A percentile compares a stretch with the other conserved stretches of the same genome.
Conservation (phyloP, 768 basidiomycete species). For the Boletus barrowsii region DNA sequence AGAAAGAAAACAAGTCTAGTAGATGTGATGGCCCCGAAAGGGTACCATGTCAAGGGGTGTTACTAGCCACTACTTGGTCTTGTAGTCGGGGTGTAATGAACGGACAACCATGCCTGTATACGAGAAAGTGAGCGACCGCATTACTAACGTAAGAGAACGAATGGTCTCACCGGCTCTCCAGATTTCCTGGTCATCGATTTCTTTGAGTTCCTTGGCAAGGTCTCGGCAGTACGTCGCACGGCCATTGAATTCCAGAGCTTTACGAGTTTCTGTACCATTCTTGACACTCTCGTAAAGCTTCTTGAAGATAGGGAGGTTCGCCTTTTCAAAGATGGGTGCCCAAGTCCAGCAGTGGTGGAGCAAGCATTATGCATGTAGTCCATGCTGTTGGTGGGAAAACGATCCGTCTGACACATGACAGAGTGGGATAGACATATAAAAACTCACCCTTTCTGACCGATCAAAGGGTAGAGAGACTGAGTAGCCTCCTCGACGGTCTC, state of each 20-base stretch:
- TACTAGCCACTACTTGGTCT: constrained; percentile 45
- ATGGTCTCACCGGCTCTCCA: constrained; percentile 80
- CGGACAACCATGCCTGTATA: constrained; percentile 80
- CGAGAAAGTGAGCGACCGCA: constrained; percentile 5
- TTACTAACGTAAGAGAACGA: background rate
- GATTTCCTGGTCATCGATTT: constrained; percentile 98
- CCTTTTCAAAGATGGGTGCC: constrained; percentile 94
- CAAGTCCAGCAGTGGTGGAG: constrained; percentile 98
- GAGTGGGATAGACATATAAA: background rate
- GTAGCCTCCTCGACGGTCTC: constrained; percentile 99
- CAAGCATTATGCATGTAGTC: constrained; percentile 99
- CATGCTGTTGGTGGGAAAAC: constrained; percentile 54
- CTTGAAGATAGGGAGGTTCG: constrained; percentile 93
- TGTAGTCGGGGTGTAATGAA: constrained; percentile 82
- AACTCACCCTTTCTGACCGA: constrained; percentile 86
- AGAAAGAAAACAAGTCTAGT: background rate
- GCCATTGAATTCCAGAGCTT: constrained; percentile 94
- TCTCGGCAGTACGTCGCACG: constrained; percentile 90
- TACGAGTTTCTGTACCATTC: constrained; percentile 96
- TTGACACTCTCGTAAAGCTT: constrained; percentile 90
- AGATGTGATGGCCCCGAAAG: constrained; percentile 2
- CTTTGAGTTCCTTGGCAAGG: constrained; percentile 86
- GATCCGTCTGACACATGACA: background rate
- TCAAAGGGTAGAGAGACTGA: constrained; percentile 95
- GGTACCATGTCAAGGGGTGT: constrained; percentile 6